A percentile compares a stretch with the other conserved stretches of the same genome.
These are phyloP conservation scores for Papiliotrema nemorosa DNA, from an alignment of 1,284 basidiomycete genomes.

Conservation along the genomic window DNA sequence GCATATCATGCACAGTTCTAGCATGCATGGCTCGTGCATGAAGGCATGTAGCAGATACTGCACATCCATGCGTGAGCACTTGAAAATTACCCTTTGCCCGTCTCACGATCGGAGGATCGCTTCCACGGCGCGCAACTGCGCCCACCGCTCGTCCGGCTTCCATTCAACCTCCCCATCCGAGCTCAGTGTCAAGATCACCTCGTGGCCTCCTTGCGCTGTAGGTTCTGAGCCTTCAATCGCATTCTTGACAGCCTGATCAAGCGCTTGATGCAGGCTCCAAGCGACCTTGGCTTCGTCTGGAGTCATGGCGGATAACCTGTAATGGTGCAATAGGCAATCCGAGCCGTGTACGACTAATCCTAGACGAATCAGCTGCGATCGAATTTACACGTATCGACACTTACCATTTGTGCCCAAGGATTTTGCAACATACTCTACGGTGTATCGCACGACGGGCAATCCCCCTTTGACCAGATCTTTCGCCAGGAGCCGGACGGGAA, in stretches of 20 bases:
- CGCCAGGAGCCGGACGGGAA: constrained; percentile 62
- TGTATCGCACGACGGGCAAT: constrained; percentile 65
- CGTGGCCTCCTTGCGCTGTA: neutral
- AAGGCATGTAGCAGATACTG: no score
- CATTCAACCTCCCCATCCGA: neutral
- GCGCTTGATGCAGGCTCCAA: neutral
- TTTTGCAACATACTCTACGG: constrained; percentile 53
- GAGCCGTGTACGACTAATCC: neutral
- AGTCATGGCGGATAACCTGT: neutral
- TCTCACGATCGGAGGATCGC: no score
- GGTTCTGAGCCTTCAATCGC: no score
- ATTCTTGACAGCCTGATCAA: neutral
- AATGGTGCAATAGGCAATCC: neutral
- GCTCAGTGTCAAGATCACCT: neutral
- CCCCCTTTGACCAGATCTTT: constrained; percentile 58
- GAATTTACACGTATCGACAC: constrained; percentile 40
- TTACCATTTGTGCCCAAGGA: constrained; percentile 55
- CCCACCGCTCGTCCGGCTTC: neutral
- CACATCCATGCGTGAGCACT: no score
- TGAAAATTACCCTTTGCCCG: neutral
- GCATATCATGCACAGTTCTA: no score
- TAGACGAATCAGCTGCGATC: neutral
- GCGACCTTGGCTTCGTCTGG: neutral
- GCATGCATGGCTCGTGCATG: no score
- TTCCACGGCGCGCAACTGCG: no score